Evolutionary conservation across 2,329 filamentous ascomycete genomes (phyloP).

Genomic region (Aaosphaeria arxii): DNA sequence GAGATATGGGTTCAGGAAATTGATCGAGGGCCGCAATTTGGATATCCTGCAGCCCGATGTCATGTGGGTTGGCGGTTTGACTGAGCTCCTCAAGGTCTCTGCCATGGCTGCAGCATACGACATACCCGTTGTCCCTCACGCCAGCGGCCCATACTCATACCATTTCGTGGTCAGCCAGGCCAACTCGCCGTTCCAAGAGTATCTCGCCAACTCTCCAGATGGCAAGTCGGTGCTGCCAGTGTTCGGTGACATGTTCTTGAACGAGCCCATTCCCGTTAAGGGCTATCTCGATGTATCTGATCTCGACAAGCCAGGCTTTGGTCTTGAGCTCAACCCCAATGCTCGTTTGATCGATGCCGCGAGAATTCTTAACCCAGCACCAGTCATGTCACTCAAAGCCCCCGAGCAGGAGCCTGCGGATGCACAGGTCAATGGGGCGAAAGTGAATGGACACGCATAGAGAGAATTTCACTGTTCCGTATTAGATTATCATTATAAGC

Average conservation of each 20-base stretch:
- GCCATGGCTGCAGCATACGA: conserved; percentile 91
- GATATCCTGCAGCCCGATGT: conserved; percentile 95
- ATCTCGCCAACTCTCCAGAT: conserved; percentile 88
- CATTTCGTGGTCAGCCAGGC: conserved; percentile 93
- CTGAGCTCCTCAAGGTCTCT: conserved; percentile 84
- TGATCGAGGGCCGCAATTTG: conserved; percentile 85
- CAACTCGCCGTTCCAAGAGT: conserved; percentile 94
- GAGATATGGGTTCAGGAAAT: conserved; percentile 89
- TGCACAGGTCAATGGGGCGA: conserved; percentile 4
- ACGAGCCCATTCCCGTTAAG: conserved; percentile 83
- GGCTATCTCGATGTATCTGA: conserved; percentile 77
- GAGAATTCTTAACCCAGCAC: conserved; percentile 68
- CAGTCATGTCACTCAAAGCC: conserved; percentile 38
- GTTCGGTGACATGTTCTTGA: conserved; percentile 85
- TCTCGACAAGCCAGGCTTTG: conserved; percentile 87
- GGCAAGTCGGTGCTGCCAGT: conserved; percentile 87
- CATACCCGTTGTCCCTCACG: conserved; percentile 92
- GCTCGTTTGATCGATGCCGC: conserved; percentile 76
- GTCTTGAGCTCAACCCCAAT: conserved; percentile 78
- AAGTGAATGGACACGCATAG: conserved; percentile 9
- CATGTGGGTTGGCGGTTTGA: conserved; percentile 95
- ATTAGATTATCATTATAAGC: neutral
- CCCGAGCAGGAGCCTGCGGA: conserved; percentile 14
- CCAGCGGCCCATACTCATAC: conserved; percentile 90
- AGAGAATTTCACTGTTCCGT: neutral